A percentile compares a stretch with the other conserved stretches of the same genome.
phyloP scores from a whole-genome alignment of 2,329 filamentous ascomycete species.

The Rhynchosporium secalis region DNA sequence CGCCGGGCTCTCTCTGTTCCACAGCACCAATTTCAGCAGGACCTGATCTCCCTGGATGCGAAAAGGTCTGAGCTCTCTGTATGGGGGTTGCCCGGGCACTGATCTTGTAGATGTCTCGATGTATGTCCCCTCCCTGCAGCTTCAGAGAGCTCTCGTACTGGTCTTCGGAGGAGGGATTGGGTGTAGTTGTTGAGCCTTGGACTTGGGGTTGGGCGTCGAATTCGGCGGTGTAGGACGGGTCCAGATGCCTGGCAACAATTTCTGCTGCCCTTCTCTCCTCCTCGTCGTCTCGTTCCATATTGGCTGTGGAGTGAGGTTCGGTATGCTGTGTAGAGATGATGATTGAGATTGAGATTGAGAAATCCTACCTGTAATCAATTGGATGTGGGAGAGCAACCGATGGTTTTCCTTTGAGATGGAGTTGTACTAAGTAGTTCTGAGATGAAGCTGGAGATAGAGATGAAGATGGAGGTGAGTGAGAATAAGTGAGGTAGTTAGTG shows the following conservation, averaged over 20 bases:
- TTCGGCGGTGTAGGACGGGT: constrained; percentile 46
- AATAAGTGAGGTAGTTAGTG: neutral
- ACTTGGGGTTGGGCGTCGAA: constrained; percentile 41
- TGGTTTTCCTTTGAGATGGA: neutral
- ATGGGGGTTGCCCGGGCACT: constrained; percentile 52
- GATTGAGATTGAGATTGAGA: no score
- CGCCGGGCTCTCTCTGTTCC: constrained; percentile 51
- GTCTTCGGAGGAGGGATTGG: constrained; percentile 37
- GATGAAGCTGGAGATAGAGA: constrained; percentile 16
- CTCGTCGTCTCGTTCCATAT: constrained; percentile 5
- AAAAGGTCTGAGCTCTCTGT: constrained; percentile 67
- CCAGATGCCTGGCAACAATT: constrained; percentile 45
- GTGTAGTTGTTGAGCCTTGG: constrained; percentile 30
- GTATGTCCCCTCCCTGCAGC: constrained; percentile 75
- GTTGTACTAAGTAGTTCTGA: neutral
- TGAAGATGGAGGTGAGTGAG: neutral
- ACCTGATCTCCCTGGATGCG: constrained; percentile 46
- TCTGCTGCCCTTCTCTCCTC: constrained; percentile 36
- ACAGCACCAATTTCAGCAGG: constrained; percentile 41
- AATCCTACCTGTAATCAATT: no score
- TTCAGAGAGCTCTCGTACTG: constrained; percentile 63
- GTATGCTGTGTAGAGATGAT: no score
- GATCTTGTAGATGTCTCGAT: constrained; percentile 75
- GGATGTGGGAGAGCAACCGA: no score
- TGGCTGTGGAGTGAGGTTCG: no score